These are phyloP conservation scores for Metschnikowia borealis DNA, from an alignment of 805 yeast species.

Conservation along the genomic window DNA sequence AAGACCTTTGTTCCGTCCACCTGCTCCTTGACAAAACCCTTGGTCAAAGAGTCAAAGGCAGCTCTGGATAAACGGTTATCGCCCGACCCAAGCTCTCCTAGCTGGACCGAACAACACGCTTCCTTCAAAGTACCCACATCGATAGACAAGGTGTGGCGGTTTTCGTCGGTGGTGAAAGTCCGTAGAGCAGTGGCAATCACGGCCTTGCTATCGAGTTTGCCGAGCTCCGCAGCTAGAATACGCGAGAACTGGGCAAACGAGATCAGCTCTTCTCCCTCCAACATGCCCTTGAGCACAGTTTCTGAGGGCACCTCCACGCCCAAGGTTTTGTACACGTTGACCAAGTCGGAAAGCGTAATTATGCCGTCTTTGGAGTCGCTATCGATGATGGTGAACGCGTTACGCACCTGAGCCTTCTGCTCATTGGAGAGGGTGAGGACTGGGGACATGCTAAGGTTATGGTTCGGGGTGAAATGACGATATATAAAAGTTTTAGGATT, in stretches of 20 bases:
- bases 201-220: slow-evolving; percentile 48
- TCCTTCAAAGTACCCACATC: slow-evolving; percentile 47
- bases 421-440: slow-evolving; percentile 49
- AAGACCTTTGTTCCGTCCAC: slow-evolving; percentile 58
- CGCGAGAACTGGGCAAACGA: slow-evolving; percentile 65
- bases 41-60: slow-evolving; percentile 50
- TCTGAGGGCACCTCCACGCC: slow-evolving; percentile 46
- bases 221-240: slow-evolving; percentile 54
- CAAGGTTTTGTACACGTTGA: slow-evolving; percentile 47
- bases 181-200: slow-evolving; percentile 55
- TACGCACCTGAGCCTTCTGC: slow-evolving; percentile 63
- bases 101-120: slow-evolving; percentile 43
- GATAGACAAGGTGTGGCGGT: slow-evolving; percentile 37
- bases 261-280: slow-evolving; percentile 41
- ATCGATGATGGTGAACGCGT: slow-evolving; percentile 77
- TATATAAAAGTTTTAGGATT: not conserved
- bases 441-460: slow-evolving; percentile 10
- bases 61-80: slow-evolving; percentile 37
- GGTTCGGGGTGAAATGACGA: too few relatives aligned
- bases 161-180: slow-evolving; percentile 42
- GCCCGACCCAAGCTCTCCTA: slow-evolving; percentile 45
- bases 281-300: slow-evolving; percentile 47
- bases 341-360: slow-evolving; percentile 54
- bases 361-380: slow-evolving; percentile 70
- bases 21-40: slow-evolving; percentile 52